phyloP scores from a whole-genome alignment of 1,139 yeast genomes.

The Geotrichum histeridarum region DNA sequence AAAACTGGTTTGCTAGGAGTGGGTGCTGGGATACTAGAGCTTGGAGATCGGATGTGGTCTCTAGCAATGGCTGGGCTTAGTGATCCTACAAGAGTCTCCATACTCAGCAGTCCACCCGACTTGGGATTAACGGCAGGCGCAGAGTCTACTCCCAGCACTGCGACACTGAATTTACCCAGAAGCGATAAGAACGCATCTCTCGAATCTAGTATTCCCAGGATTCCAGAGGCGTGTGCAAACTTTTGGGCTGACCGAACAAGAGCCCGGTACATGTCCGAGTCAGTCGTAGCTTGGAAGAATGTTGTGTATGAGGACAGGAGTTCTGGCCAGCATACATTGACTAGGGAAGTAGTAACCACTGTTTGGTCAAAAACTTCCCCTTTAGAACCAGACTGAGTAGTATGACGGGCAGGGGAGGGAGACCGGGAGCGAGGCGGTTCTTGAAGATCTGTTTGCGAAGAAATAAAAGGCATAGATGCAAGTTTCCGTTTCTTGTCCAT shows the following conservation, averaged over 20 bases:
- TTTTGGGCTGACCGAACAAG: conserved; percentile 68
- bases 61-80: conserved; percentile 40
- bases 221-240: conserved; percentile 75
- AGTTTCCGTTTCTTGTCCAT: conserved; percentile 7
- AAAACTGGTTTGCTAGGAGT: conserved; percentile 6
- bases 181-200: conserved; percentile 58
- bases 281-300: conserved; percentile 61
- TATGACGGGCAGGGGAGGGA: conserved; percentile 3
- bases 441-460: conserved; percentile 9
- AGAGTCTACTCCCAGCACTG: conserved; percentile 41
- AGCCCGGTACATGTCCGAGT: conserved; percentile 60
- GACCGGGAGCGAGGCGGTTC: conserved; percentile 3
- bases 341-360: conserved; percentile 36
- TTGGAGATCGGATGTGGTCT: conserved; percentile 16
- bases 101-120: conserved; percentile 43
- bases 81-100: conserved; percentile 60
- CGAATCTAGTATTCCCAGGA: conserved; percentile 51
- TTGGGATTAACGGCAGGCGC: conserved; percentile 11
- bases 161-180: conserved; percentile 48
- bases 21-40: neutral
- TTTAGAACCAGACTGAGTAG: neutral
- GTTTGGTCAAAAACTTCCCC: conserved; percentile 19
- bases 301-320: conserved; percentile 46
- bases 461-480: neutral
- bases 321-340: conserved; percentile 45